Evolutionary conservation across 208 protist genomes (phyloP).

Genomic region (Crithidia bombi): DNA sequence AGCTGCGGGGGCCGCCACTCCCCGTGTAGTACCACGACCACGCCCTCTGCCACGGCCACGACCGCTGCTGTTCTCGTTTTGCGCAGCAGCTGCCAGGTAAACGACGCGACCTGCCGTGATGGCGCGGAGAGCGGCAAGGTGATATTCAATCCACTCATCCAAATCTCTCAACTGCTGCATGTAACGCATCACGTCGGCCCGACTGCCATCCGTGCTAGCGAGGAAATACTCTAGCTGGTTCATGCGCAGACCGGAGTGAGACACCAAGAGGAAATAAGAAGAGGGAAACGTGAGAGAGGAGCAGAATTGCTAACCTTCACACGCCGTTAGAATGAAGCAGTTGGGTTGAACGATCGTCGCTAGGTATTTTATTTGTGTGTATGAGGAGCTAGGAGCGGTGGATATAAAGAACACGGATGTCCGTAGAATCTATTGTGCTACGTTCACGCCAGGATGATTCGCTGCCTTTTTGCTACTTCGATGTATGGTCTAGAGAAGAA

Average conservation of each 20-base stretch:
- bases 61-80: background rate
- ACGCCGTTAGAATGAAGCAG: too few species aligned
- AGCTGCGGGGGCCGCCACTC: background rate
- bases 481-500: too few species aligned
- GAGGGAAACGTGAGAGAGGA: background rate
- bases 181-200: conserved; percentile 67
- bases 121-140: conserved; percentile 46
- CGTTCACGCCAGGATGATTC: too few species aligned
- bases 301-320: background rate
- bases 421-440: too few species aligned
- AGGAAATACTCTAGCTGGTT: conserved; percentile 81
- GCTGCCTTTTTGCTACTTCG: too few species aligned
- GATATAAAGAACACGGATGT: too few species aligned
- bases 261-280: background rate
- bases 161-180: conserved; percentile 65
- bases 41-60: conserved; percentile 8
- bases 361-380: too few species aligned
- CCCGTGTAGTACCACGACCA: background rate
- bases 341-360: too few species aligned
- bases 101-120: conserved; percentile 37
- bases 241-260: too few species aligned
- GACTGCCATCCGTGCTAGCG: conserved; percentile 57
- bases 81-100: conserved; percentile 6
- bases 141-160: conserved; percentile 65
- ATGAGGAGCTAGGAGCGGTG: too few species aligned